Conservation (phyloP, 1,139 yeast genomes). For the Sugiyamaella paludigena region DNA sequence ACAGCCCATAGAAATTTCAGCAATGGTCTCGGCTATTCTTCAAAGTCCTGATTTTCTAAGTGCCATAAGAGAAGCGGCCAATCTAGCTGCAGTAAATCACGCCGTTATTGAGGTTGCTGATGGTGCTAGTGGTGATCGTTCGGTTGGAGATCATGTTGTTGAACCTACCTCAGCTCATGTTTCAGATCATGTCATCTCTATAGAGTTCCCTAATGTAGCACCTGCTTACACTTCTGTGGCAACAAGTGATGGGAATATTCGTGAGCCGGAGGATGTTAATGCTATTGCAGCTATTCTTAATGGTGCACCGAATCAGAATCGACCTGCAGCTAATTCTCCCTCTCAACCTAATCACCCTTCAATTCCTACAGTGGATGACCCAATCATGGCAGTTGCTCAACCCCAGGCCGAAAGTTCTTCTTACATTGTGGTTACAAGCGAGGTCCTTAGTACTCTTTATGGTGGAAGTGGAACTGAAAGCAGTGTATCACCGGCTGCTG, state of each 20-base stretch:
- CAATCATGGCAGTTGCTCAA: slow-evolving; percentile 7
- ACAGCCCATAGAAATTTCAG: not conserved
- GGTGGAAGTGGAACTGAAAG: not conserved
- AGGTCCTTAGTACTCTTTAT: slow-evolving; percentile 5
- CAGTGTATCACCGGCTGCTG: not conserved
- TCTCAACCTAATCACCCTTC: no score
- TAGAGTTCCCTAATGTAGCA: no score
- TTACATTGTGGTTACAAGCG: slow-evolving; percentile 5
- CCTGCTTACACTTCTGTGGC: no score
- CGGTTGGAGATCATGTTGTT: not conserved
- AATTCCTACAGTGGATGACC: no score
- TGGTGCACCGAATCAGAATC: not conserved
- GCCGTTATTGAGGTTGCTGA: slow-evolving; percentile 3
- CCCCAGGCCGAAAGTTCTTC: not conserved
- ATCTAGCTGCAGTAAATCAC: not conserved
- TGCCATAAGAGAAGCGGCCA: slow-evolving; percentile 1
- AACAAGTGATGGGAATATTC: no score
- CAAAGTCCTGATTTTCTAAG: slow-evolving; percentile 6
- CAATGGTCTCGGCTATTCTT: slow-evolving; percentile 4
- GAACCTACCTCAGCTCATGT: no score
- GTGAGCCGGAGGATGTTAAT: not conserved
- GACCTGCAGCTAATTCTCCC: slow-evolving; percentile 3
- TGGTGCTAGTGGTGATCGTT: no score
- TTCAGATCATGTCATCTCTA: no score
- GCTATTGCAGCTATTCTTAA: not conserved